These are phyloP conservation scores for Colletotrichum endophyticum DNA, from an alignment of 2,329 filamentous ascomycete genomes.

Conservation along the genomic window DNA sequence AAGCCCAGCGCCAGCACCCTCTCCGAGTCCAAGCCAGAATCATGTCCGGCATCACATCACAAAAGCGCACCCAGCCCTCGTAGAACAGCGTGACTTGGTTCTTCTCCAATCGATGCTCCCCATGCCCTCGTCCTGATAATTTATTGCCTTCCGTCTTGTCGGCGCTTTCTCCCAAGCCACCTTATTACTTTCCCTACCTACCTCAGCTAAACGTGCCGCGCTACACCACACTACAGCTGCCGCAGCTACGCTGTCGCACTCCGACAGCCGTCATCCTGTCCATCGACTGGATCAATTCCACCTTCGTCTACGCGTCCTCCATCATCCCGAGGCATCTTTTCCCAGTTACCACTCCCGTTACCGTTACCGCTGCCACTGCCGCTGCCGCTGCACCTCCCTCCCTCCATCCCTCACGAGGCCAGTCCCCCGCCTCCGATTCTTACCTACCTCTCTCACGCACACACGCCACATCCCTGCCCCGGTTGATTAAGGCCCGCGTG, in stretches of 20 bases:
- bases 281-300: neutral
- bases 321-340: neutral
- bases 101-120: neutral
- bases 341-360: neutral
- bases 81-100: neutral
- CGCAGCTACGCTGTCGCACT: neutral
- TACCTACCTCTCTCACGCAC: neutral
- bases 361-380: neutral
- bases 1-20: neutral
- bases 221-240: neutral
- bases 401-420: neutral
- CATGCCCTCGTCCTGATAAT: neutral
- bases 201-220: neutral
- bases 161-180: neutral
- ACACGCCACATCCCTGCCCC: neutral
- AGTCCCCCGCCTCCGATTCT: neutral
- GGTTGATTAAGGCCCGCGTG: constrained; percentile 12
- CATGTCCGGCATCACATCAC: neutral
- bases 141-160: neutral
- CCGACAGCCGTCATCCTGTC: neutral
- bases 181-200: neutral
- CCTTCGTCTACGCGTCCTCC: neutral
- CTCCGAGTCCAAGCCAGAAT: neutral
- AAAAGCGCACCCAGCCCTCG: neutral
- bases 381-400: neutral